Percentiles rank a stretch among this genome's conserved stretches.
Conservation (phyloP, 2,329 filamentous ascomycete genomes). For the Orbilia brochopaga region DNA sequence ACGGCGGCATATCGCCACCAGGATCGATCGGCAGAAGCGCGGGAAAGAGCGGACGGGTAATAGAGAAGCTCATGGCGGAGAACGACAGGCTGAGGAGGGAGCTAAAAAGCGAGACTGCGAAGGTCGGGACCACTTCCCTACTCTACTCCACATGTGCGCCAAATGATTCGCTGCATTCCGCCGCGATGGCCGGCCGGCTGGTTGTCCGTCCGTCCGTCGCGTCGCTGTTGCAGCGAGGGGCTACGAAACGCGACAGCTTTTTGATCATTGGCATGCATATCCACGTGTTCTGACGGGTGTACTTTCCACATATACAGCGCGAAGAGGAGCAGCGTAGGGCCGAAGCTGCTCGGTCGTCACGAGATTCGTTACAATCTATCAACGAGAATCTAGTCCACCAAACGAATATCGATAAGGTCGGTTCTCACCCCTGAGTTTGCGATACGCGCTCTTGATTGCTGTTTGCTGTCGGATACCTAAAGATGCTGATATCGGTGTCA, state of each 20-base stretch:
- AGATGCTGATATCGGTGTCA: not conserved
- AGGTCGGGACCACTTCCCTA: constrained; percentile 22
- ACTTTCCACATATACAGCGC: constrained; percentile 32
- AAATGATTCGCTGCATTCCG: not conserved
- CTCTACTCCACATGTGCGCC: not conserved
- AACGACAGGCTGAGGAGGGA: constrained; percentile 79
- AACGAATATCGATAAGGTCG: constrained; percentile 55
- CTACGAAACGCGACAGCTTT: not conserved
- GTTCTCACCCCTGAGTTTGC: constrained; percentile 8
- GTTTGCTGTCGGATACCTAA: not conserved
- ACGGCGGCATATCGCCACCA: constrained; percentile 40
- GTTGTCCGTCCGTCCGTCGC: not conserved
- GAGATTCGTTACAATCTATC: constrained; percentile 55
- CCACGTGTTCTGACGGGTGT: constrained; percentile 20
- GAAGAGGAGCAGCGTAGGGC: constrained; percentile 55
- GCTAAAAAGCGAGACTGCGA: constrained; percentile 66
- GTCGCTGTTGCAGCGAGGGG: not conserved
- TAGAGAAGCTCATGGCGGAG: constrained; percentile 80
- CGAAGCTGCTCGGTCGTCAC: constrained; percentile 54
- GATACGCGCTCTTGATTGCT: not conserved
- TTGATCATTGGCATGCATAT: not conserved
- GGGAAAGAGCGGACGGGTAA: constrained; percentile 77
- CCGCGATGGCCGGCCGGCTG: constrained; percentile 5
- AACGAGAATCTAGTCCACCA: constrained; percentile 55
- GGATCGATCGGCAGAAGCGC: constrained; percentile 47